phyloP scores from a whole-genome alignment of 108 stramenopile genomes.

The Heterococcus sp. region DNA sequence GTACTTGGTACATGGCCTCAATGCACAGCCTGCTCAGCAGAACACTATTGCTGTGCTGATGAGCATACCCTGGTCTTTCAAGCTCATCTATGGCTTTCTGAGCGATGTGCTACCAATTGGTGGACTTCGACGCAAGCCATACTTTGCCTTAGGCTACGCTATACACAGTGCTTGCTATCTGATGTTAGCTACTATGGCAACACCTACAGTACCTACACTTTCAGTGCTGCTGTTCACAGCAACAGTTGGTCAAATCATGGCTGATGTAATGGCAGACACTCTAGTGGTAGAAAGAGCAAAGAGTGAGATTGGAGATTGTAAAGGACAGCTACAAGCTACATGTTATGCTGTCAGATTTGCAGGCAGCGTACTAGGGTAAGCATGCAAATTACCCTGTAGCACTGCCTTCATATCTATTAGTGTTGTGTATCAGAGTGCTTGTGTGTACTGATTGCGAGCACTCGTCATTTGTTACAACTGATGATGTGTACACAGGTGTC shows the following conservation, averaged over 20 bases:
- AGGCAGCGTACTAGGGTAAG: constrained; percentile 55
- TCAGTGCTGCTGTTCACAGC: constrained; percentile 35
- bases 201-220: neutral
- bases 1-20: constrained; percentile 49
- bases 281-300: constrained; percentile 59
- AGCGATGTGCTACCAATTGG: constrained; percentile 61
- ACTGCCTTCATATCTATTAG: no score
- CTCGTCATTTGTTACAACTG: no score
- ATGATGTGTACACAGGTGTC: constrained; percentile 1
- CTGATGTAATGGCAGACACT: constrained; percentile 71
- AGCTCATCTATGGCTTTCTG: constrained; percentile 61
- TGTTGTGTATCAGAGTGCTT: no score
- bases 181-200: constrained; percentile 1
- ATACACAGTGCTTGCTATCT: neutral
- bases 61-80: constrained; percentile 49
- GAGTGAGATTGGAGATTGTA: constrained; percentile 54
- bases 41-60: constrained; percentile 43
- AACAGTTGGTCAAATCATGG: constrained; percentile 57
- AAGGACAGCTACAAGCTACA: constrained; percentile 62
- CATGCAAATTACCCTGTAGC: no score
- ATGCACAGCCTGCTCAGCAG: constrained; percentile 54
- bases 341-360: constrained; percentile 67
- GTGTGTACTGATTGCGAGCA: no score
- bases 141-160: constrained; percentile 57
- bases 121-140: constrained; percentile 63